Percentiles rank a stretch among this genome's conserved stretches.
Evolutionary conservation across 768 basidiomycete species (phyloP).

Genomic region (Tricholoma furcatifolium): DNA sequence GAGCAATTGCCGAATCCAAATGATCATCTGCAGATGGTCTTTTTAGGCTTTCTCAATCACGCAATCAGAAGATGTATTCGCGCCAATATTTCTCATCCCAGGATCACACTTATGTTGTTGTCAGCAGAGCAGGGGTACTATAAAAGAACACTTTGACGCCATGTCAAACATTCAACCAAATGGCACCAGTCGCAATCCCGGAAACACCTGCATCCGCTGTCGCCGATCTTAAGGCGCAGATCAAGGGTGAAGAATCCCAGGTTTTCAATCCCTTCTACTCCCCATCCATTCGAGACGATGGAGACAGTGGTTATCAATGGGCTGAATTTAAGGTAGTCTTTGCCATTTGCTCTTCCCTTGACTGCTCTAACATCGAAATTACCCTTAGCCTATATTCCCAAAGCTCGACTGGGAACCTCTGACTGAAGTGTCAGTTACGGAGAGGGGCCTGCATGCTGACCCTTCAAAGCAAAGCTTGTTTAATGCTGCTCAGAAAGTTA

Average conservation of each 20-base stretch:
- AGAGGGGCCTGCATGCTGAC: constrained; percentile 70
- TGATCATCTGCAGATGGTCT: not conserved
- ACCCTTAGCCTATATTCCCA: constrained; percentile 60
- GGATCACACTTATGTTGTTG: not conserved
- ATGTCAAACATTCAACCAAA: constrained; percentile 6
- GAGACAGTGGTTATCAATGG: constrained; percentile 50
- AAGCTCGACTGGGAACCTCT: constrained; percentile 65
- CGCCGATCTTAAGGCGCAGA: constrained; percentile 1
- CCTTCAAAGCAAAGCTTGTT: constrained; percentile 65
- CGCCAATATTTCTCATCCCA: constrained; percentile 2
- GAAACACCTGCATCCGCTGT: constrained; percentile 3
- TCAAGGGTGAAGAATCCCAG: constrained; percentile 7
- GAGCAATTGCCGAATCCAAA: not conserved
- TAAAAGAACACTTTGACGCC: not conserved
- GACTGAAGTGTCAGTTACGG: constrained; percentile 53
- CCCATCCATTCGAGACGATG: constrained; percentile 51
- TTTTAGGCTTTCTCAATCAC: not conserved
- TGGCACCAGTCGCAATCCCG: constrained; percentile 21
- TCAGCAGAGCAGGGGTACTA: not conserved
- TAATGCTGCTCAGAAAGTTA: constrained; percentile 63
- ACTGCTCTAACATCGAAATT: not conserved
- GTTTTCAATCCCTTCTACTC: constrained; percentile 70
- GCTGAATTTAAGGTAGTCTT: constrained; percentile 39
- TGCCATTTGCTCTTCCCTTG: not conserved
- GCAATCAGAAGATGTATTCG: not conserved